Evolutionary conservation across 805 yeast species (phyloP).

Genomic region (Scheffersomyces coipomensis): DNA sequence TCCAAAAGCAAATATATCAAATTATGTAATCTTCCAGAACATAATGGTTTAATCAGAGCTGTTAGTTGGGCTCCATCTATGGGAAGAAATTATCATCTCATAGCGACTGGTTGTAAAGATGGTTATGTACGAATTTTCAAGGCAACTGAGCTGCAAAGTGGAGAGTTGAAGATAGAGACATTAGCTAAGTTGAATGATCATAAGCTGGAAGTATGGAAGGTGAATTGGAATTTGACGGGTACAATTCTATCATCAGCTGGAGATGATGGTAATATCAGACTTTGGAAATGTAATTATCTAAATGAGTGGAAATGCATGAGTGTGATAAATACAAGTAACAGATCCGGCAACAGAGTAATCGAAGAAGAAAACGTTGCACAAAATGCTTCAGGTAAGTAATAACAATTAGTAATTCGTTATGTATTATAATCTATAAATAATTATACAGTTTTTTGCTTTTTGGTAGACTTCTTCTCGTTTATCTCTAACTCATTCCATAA

Average conservation of each 20-base stretch:
- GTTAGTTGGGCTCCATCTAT: constrained; percentile 96
- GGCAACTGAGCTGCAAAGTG: constrained; percentile 28
- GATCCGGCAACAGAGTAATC: constrained; percentile 19
- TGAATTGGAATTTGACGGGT: constrained; percentile 92
- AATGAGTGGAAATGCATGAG: constrained; percentile 92
- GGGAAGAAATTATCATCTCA: constrained; percentile 82
- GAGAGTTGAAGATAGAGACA: constrained; percentile 49
- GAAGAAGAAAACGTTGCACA: constrained; percentile 5
- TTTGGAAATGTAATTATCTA: constrained; percentile 87
- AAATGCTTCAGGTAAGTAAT: neutral
- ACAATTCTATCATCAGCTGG: constrained; percentile 92
- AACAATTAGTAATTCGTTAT: neutral
- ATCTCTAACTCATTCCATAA: constrained; percentile 38
- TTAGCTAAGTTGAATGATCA: constrained; percentile 74
- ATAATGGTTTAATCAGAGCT: constrained; percentile 80
- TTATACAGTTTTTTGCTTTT: constrained; percentile 23
- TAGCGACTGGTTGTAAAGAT: constrained; percentile 96
- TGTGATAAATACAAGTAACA: constrained; percentile 40
- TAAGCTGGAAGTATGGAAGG: constrained; percentile 92
- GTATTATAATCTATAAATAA: neutral
- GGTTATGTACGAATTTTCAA: constrained; percentile 87
- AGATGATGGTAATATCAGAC: constrained; percentile 86
- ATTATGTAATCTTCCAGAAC: constrained; percentile 74
- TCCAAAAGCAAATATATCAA: constrained; percentile 41
- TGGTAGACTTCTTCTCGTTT: constrained; percentile 21